phyloP scores from a whole-genome alignment of 495 filamentous ascomycete species.

The Podospora comata region DNA sequence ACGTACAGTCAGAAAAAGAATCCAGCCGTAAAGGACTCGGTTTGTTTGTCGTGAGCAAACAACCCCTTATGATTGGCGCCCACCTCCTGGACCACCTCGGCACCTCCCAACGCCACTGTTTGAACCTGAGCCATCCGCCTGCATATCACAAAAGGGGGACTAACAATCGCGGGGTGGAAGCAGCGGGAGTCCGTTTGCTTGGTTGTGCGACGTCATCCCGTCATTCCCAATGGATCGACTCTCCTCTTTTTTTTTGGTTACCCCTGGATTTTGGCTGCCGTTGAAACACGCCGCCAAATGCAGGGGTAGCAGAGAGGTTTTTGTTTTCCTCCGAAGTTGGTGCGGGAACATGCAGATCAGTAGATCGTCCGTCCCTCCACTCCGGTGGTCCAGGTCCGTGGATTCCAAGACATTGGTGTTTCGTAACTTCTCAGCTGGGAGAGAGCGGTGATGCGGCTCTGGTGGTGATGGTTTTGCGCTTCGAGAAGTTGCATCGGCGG shows the following conservation, averaged over 20 bases:
- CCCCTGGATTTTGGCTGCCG: neutral
- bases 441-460: neutral
- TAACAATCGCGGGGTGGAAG: neutral
- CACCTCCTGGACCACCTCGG: neutral
- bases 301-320: neutral
- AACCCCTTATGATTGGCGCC: neutral
- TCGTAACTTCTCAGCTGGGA: neutral
- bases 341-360: neutral
- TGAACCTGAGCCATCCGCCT: neutral
- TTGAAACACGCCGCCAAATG: neutral
- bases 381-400: neutral
- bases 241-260: neutral
- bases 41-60: constrained; percentile 5
- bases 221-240: neutral
- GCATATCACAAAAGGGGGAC: neutral
- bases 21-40: neutral
- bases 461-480: neutral
- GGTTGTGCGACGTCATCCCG: neutral
- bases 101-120: constrained; percentile 9
- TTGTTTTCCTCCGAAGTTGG: neutral
- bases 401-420: neutral
- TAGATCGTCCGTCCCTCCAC: neutral
- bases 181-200: neutral
- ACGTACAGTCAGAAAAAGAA: neutral
- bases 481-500: neutral